Conservation (phyloP, 495 filamentous ascomycete genomes). For the Zalerion maritima region DNA sequence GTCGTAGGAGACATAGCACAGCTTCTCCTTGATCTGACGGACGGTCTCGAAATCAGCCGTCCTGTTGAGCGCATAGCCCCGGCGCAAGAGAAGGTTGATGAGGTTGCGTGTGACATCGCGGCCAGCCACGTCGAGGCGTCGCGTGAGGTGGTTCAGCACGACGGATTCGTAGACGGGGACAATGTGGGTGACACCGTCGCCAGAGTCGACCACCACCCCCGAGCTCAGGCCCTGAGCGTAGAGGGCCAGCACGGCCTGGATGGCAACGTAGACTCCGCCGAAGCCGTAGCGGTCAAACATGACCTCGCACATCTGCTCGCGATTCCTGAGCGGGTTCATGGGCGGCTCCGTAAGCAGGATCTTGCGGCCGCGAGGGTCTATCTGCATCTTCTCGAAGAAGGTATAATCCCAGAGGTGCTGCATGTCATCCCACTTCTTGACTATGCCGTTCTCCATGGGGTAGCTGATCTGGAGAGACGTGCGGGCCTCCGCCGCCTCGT, state of each 20-base stretch:
- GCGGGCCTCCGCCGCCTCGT: conserved; percentile 89
- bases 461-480: conserved; percentile 97
- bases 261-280: conserved; percentile 95
- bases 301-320: conserved; percentile 93
- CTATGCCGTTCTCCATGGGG: conserved; percentile 98
- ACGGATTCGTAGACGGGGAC: conserved; percentile 96
- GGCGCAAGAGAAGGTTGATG: conserved; percentile 84
- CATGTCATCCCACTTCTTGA: conserved; percentile 99
- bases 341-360: conserved; percentile 97
- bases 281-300: conserved; percentile 98
- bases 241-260: conserved; percentile 91
- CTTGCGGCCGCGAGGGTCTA: conserved; percentile 84
- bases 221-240: conserved; percentile 96
- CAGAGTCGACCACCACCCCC: conserved; percentile 94
- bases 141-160: conserved; percentile 92
- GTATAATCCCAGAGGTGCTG: conserved; percentile 99
- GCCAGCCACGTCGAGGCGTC: conserved; percentile 84
- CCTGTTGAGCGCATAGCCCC: conserved; percentile 93
- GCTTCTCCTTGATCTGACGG: conserved; percentile 98
- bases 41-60: conserved; percentile 99
- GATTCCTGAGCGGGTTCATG: conserved; percentile 91
- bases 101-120: conserved; percentile 95
- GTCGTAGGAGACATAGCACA: conserved; percentile 98
- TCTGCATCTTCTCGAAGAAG: conserved; percentile 88
- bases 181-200: conserved; percentile 95